Base-by-base conservation (phyloP, 805 yeast genomes). In the Gaillardinia entomophila region DNA sequence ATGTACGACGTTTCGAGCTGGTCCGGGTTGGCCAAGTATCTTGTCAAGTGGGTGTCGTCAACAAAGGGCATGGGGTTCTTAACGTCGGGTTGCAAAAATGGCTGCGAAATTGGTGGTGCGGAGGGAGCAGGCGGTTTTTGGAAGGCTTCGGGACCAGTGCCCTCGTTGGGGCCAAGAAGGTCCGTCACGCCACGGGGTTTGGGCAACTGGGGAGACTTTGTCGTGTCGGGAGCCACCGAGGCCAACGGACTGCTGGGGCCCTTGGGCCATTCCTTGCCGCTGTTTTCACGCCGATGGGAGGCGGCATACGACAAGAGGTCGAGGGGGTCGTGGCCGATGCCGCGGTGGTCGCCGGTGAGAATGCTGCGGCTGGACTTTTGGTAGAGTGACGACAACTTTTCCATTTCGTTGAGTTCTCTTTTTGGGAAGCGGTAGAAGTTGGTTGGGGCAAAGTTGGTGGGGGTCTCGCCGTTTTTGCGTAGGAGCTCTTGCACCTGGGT, bases 1-100 rank as follows among this genome's bases (percentile, higher is more conserved):
- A 70, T 66, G 30, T 68, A 69, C 8, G 78, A 73, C 43, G 61
- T 60, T 28, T 72, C 75, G 14, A 66, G 45, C 31, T 68, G 59
- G 33, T 60, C 59, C 1, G 58, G 53, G 39, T 53, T 58, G 6
- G 62, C 51, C 38, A 16, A 22, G 12, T 12, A 31, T 7, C 27
- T 24, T 4, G 26, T 13, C 12, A 16, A 12, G 10, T 16, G 28
- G 12, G 12, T 24, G 26, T 25, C 19, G 6, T 32, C 26, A 14
- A 30, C 17, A n/a, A n/a, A n/a, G n/a, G n/a, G n/a, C n/a, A n/a
- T n/a, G 13, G 26, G 15, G 7, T 4, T 23, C 8, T 28, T 18
- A 4, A 13, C 25, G 11, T 29, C 32, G 4, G 23, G 32, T 2
- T 12, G 15, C 17, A 16, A 10, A 3, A 18, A 14, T n/a, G n/a